Evolutionary conservation across 2,329 filamentous ascomycete species (phyloP), one percentile per base, ranked within the genome.

Genomic region (Talaromyces islandicus): DNA sequence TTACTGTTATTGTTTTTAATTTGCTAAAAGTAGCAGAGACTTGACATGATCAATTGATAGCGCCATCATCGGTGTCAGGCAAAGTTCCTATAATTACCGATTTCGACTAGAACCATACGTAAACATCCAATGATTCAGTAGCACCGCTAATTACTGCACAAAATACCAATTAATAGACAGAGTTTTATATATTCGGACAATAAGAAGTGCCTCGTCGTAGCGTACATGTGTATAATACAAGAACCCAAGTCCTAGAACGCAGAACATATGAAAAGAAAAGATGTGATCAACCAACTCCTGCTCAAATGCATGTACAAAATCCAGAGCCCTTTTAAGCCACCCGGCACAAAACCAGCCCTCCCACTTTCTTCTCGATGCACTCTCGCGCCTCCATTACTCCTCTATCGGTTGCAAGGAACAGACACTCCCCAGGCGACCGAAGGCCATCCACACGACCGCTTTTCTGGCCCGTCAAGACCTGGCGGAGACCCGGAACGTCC

Each of bases 321-420:
- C 6, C 11, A 27, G 27, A 17, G 21, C 9, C 14, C 24, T 38
- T 41, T 53, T 61, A 61, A 29, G 53, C 25, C 19, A 89, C 86
- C 60, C 91, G 81, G 77, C 89, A 94, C 60, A 96, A 76, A 62
- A 91, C 80, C 75, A 91, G 73, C 0, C 92, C 92, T n/a, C 92
- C 92, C 21, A 91, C 78, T 77, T 86, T 89, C 79, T 85, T 87
- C 73, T 89, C 87, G 60, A 95, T 81, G 62, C 91, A 93, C 76
- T 96, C 91, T 66, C 92, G 82, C 27, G 86, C 82, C 79, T 97
- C 92, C 70, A 96, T 71, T 10, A 96, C 82, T 1, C 92, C 92
- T 64, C 81, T 77, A 69, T 91, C 87, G 19, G 92, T 96, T 14
- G 82, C 85, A 55, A 97, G 70, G 70, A 92, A 93, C 71, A 97